phyloP scores from a whole-genome alignment of 2,329 filamentous ascomycete genomes.

The Fusarium chlamydosporum region DNA sequence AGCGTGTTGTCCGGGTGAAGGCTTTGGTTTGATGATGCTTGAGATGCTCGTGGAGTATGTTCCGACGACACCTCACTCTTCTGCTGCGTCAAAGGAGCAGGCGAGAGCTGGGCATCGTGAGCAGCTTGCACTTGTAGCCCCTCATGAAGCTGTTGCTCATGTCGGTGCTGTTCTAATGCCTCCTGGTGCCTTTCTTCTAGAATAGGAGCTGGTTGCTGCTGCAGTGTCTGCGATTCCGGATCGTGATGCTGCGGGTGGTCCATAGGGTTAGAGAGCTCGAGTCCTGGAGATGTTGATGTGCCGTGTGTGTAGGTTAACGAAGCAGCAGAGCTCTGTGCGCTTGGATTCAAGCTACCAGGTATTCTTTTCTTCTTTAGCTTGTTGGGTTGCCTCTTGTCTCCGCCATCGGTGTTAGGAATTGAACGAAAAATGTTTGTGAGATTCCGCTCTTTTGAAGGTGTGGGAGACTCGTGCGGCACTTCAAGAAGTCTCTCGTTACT shows the following conservation, averaged over 20 bases:
- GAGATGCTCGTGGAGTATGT: slow-evolving; percentile 62
- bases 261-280: slow-evolving; percentile 63
- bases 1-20: slow-evolving; percentile 65
- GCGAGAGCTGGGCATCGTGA: slow-evolving; percentile 41
- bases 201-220: slow-evolving; percentile 42
- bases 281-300: slow-evolving; percentile 63
- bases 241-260: slow-evolving; percentile 54
- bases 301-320: slow-evolving; percentile 70
- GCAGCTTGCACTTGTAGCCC: slow-evolving; percentile 26
- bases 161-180: slow-evolving; percentile 35
- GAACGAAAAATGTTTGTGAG: slow-evolving; percentile 79
- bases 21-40: slow-evolving; percentile 59
- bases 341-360: slow-evolving; percentile 82
- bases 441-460: slow-evolving; percentile 67
- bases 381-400: slow-evolving; percentile 82
- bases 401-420: slow-evolving; percentile 72
- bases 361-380: slow-evolving; percentile 91
- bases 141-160: slow-evolving; percentile 21
- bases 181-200: slow-evolving; percentile 44
- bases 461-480: slow-evolving; percentile 60
- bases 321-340: slow-evolving; percentile 89
- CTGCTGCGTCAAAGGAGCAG: slow-evolving; percentile 40
- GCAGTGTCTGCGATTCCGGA: slow-evolving; percentile 32
- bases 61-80: slow-evolving; percentile 59
- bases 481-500: slow-evolving; percentile 66